Evolutionary conservation across 352 stramenopile genomes (phyloP), one percentile per base, ranked within the genome.

Genomic region (Phytopythium ostracodes): DNA sequence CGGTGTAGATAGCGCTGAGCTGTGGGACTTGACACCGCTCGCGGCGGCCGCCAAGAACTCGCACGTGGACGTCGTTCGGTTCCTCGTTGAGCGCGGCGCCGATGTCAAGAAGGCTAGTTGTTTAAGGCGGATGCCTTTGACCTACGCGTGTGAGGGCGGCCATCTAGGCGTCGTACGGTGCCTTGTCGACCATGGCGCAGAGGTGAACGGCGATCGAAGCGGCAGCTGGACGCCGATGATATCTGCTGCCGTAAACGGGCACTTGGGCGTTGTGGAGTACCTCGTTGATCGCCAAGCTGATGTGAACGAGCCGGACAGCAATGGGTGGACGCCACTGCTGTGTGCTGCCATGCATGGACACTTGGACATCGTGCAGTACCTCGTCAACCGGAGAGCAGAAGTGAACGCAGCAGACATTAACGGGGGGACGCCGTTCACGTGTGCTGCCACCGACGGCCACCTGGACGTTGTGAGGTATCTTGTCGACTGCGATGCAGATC

Each of bases 71-170:
- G 43, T 53, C 31, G 25, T 50, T 24, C 25, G 15, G 20, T 22
- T 53, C 17, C 56, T 61, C 7, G 52, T 61, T 18, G 36, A 18
- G 7, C 15, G 33, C 20, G 56, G 56, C 12, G 36, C 56, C 20
- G 14, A 53, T 29, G 20, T 61, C 22, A 33, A 10, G 22, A 33
- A 11, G 10, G 22, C 22, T 10, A 17, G 18, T 18, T 9, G 1
- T 10, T 2, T 33, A 18, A 11, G 1, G 6, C 44, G 15, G 44
- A 61, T 29, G 15, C 40, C 11, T 7, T 27, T 43, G 56, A n/a
- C 14, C 0, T 31, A 14, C 10, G 56, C 56, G 8, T 15, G 40
- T 22, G 6, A 43, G 20, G 31, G 29, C 27, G 55, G 55, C 2
- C 1, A 43, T 3, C 1, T 38, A 4, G 17, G n/a, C 20, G 9